phyloP scores from a whole-genome alignment of 208 protist genomes.

The Wallacemonas collosoma region DNA sequence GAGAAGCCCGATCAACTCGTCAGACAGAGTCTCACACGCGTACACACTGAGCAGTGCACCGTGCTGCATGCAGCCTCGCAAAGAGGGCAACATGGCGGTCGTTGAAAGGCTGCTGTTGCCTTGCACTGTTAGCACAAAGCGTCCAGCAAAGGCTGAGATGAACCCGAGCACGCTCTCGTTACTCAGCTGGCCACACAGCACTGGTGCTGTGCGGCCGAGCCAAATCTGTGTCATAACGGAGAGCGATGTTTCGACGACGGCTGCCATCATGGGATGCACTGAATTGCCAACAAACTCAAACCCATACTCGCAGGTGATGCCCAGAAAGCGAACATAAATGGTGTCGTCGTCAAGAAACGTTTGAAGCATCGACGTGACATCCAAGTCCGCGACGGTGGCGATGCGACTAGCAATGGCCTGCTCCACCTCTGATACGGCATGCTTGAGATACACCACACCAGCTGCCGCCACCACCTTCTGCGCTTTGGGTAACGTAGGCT shows the following conservation, averaged over 20 bases:
- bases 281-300: conserved; percentile 85
- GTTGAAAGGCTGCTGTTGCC: conserved; percentile 38
- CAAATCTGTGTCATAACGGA: conserved; percentile 20
- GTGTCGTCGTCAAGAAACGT: conserved; percentile 61
- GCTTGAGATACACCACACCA: conserved; percentile 60
- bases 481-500: background rate
- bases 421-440: conserved; percentile 52
- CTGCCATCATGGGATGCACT: conserved; percentile 42
- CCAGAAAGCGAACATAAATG: conserved; percentile 60
- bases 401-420: conserved; percentile 50
- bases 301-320: conserved; percentile 63
- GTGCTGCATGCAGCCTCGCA: conserved; percentile 64
- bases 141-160: conserved; percentile 43
- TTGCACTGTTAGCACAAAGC: conserved; percentile 65
- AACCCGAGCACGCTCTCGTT: conserved; percentile 25
- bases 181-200: conserved; percentile 27
- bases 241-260: conserved; percentile 35
- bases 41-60: conserved; percentile 68
- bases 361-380: conserved; percentile 71
- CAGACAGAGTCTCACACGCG: conserved; percentile 47
- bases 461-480: conserved; percentile 28
- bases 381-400: conserved; percentile 52
- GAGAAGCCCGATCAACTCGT: conserved; percentile 19
- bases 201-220: conserved; percentile 26
- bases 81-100: conserved; percentile 35